These are phyloP conservation scores for Pyricularia pennisetigena DNA, from an alignment of 2,329 filamentous ascomycete genomes.

Conservation along the genomic window DNA sequence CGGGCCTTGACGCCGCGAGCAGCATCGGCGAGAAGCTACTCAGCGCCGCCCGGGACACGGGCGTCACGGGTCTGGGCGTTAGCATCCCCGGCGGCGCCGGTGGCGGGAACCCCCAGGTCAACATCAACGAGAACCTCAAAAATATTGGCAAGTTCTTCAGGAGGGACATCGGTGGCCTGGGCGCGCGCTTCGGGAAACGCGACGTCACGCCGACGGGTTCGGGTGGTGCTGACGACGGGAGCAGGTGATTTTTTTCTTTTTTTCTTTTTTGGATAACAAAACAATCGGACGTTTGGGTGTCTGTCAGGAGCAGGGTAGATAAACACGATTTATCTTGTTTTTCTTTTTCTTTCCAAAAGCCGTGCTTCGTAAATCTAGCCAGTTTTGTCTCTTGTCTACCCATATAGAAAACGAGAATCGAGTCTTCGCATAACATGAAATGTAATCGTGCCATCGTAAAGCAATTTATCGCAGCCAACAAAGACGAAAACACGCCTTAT, in stretches of 20 bases:
- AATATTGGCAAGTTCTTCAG: constrained; percentile 96
- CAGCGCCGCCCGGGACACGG: constrained; percentile 70
- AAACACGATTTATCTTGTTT: not conserved
- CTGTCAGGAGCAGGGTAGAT: not conserved
- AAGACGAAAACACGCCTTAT: not conserved
- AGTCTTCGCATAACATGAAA: not conserved
- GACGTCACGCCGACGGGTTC: constrained; percentile 23
- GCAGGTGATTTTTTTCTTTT: not conserved
- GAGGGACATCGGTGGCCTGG: constrained; percentile 70
- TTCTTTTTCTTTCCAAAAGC: not conserved
- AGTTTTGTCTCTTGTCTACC: not conserved
- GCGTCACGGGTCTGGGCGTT: constrained; percentile 68
- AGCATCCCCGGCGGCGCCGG: constrained; percentile 59
- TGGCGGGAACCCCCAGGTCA: constrained; percentile 41
- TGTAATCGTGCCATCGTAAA: not conserved
- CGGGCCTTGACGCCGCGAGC: constrained; percentile 10
- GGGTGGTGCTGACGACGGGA: not conserved
- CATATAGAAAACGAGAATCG: not conserved
- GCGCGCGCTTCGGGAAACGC: constrained; percentile 60
- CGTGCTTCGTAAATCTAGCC: not conserved
- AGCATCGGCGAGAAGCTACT: constrained; percentile 75
- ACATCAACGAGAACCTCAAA: constrained; percentile 87
- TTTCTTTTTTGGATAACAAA: no score
- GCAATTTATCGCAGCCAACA: not conserved
- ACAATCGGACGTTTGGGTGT: not conserved